A percentile compares a stretch with the other conserved stretches of the same genome.
Conservation (phyloP, 2,329 filamentous ascomycete species). For the Penicillium sp. region DNA sequence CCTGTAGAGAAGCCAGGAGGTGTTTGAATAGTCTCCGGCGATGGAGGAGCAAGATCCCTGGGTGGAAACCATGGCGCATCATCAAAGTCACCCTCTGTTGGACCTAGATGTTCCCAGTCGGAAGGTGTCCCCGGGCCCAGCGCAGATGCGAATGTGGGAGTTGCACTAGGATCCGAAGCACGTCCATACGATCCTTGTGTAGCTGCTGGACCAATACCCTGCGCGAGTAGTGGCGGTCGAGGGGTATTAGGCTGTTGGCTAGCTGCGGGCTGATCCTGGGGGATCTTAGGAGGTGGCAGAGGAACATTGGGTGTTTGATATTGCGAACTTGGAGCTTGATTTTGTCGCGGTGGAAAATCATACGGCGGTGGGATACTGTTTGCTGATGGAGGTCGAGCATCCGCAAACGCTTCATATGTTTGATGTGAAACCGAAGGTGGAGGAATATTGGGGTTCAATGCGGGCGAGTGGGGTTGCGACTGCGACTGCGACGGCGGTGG, state of each 20-base stretch:
- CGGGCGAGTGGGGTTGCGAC: constrained; percentile 5
- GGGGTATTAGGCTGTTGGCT: constrained; percentile 25
- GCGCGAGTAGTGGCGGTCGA: constrained; percentile 15
- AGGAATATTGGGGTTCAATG: constrained; percentile 18
- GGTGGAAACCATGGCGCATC: constrained; percentile 30
- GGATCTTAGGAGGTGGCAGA: constrained; percentile 44
- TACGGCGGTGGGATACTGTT: constrained; percentile 24
- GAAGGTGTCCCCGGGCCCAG: constrained; percentile 46
- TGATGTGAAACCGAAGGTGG: constrained; percentile 18
- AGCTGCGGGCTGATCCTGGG: constrained; percentile 34
- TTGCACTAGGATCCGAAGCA: constrained; percentile 14
- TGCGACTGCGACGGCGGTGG: constrained; percentile 2
- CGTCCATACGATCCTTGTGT: constrained; percentile 19
- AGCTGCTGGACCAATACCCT: constrained; percentile 17
- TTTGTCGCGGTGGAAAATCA: constrained; percentile 2
- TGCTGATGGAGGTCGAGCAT: constrained; percentile 4
- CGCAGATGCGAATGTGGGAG: constrained; percentile 34
- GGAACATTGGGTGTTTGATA: constrained; percentile 24
- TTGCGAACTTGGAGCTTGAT: constrained; percentile 14
- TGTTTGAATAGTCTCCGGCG: constrained; percentile 10
- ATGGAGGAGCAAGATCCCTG: constrained; percentile 9
- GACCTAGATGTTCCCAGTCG: constrained; percentile 48
- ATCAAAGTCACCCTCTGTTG: constrained; percentile 38
- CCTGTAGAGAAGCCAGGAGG: constrained; percentile 13
- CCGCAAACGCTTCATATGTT: constrained; percentile 13